Evolutionary conservation across 805 yeast species (phyloP).

Genomic region (Barnettozyma populi): DNA sequence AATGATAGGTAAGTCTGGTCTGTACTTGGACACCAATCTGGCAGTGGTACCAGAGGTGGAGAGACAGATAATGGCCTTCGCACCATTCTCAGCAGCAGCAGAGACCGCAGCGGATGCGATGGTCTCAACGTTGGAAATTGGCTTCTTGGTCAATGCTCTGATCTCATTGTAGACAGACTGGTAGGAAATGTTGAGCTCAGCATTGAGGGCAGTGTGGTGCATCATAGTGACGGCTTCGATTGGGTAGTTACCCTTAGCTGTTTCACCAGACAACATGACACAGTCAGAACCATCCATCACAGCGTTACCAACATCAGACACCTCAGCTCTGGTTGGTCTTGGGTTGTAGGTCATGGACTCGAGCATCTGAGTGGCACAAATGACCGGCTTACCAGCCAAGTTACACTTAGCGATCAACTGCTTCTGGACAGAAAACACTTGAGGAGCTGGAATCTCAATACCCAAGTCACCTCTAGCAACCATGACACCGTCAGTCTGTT

Average conservation of each 20-base stretch:
- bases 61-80: slow-evolving; percentile 93
- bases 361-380: slow-evolving; percentile 99
- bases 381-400: slow-evolving; percentile 98
- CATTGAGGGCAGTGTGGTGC: slow-evolving; percentile 95
- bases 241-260: slow-evolving; percentile 99
- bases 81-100: slow-evolving; percentile 92
- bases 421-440: slow-evolving; percentile 97
- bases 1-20: slow-evolving; percentile 95
- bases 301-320: slow-evolving; percentile 98
- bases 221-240: slow-evolving; percentile 96
- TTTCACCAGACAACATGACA: slow-evolving; percentile 99
- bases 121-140: slow-evolving; percentile 92
- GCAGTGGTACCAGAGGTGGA: slow-evolving; percentile 95
- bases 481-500: slow-evolving; percentile 98
- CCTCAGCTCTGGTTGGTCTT: slow-evolving; percentile 99
- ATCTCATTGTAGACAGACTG: slow-evolving; percentile 78
- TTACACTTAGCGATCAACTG: slow-evolving; percentile 98
- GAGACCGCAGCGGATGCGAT: slow-evolving; percentile 96
- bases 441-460: slow-evolving; percentile 98
- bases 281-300: slow-evolving; percentile 99
- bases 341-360: slow-evolving; percentile 99
- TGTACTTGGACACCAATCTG: slow-evolving; percentile 93
- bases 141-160: slow-evolving; percentile 78
- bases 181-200: slow-evolving; percentile 96
- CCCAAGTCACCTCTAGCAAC: slow-evolving; percentile 99